Base-by-base conservation (phyloP, 2,329 filamentous ascomycete species). In the Aspergillus ochraceoroseus region DNA sequence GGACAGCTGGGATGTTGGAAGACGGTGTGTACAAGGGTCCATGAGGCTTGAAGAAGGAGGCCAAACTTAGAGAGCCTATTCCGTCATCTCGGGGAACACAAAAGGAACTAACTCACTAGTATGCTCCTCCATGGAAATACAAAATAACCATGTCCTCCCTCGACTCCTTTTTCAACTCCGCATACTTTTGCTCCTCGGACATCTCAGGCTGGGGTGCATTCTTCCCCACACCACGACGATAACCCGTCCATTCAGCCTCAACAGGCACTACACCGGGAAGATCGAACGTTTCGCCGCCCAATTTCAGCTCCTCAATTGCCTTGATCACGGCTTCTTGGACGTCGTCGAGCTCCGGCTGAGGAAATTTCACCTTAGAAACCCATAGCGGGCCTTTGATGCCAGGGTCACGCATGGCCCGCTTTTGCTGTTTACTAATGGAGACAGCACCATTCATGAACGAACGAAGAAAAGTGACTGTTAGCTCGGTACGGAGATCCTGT, bases 321-420 rank as follows among this genome's bases (percentile, higher is more conserved):
- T 54, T 54, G 5, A 65, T 35, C 11, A 72, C 54, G 2, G 63
- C 62, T 18, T 62, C 55, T 32, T 59, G 58, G 7, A 68, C 59
- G 30, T 61, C 62, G 70, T 77, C n/a, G n/a, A n/a, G 42, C 32
- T 65, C 72, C 0, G 76, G 83, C 2, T 68, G 66, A 0, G 79
- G 76, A 11, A 87, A 68, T 0, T 74, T 76, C 28, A 85, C 81
- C 39, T 79, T 83, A 54, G 81, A 82, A 15, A 94, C 73, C 89
- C 89, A 95, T 49, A 92, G 79, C 30, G 76, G 77, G 3, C 87
- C 87, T 58, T 86, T 88, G 57, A 94, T 70, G 0, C 78, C 80
- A 0, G 75, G 75, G 38, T 85, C 83, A 42, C 71, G 77, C 30
- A 76, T 66, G 1, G 77, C 76, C n/a, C 77, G 53, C 28, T 66